A percentile compares a stretch with the other conserved stretches of the same genome.
phyloP scores from a whole-genome alignment of 2,329 filamentous ascomycete species.

The Aspergillus felis region DNA sequence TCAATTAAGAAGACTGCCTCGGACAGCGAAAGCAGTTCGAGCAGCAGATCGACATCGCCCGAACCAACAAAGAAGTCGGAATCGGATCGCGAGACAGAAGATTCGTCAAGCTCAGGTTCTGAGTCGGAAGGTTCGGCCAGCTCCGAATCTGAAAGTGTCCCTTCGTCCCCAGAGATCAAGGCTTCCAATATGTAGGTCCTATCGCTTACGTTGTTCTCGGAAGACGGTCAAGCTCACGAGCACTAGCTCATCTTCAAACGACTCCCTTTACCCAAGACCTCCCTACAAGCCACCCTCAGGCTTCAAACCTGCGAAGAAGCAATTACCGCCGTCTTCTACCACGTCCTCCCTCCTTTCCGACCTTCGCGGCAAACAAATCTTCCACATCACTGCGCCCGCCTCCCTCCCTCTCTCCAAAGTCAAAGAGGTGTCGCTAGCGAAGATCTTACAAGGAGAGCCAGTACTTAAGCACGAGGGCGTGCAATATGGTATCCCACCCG shows the following conservation, averaged over 20 bases:
- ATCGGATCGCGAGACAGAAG: constrained; percentile 13
- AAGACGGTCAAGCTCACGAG: not conserved
- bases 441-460: constrained; percentile 38
- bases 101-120: constrained; percentile 17
- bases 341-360: constrained; percentile 35
- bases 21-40: constrained; percentile 23
- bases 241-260: constrained; percentile 6
- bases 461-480: constrained; percentile 41
- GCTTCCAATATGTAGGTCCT: not conserved
- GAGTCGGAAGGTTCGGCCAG: constrained; percentile 16
- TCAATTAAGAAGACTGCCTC: constrained; percentile 5
- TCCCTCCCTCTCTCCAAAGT: constrained; percentile 43
- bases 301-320: constrained; percentile 37
- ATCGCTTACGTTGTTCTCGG: not conserved
- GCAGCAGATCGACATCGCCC: constrained; percentile 23
- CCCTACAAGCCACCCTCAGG: constrained; percentile 42
- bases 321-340: constrained; percentile 27
- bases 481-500: constrained; percentile 38
- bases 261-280: constrained; percentile 26
- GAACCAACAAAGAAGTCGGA: constrained; percentile 22
- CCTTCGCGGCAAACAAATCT: constrained; percentile 44
- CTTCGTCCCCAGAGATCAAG: constrained; percentile 11
- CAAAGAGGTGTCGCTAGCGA: constrained; percentile 42
- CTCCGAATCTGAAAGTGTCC: constrained; percentile 4
- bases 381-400: constrained; percentile 46